Percentiles rank a stretch among this genome's conserved stretches.
Evolutionary conservation across 768 basidiomycete genomes (phyloP).

Genomic region (Inosperma sp.): DNA sequence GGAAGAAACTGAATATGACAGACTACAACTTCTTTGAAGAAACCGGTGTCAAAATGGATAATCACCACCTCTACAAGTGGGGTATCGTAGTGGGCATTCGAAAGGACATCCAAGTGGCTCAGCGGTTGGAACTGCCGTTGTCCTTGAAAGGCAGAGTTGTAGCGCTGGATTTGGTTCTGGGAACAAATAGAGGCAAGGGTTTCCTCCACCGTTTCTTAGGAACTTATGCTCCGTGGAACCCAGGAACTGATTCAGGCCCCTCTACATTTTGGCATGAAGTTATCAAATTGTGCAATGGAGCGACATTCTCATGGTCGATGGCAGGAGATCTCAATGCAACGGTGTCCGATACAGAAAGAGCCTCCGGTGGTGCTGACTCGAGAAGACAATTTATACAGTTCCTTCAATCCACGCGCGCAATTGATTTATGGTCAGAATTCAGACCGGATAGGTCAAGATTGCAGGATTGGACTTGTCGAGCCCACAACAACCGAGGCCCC

Average conservation of each 20-base stretch:
- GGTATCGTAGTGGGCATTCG: conserved; percentile 5
- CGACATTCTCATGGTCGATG: conserved; percentile 8
- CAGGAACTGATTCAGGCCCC: background rate
- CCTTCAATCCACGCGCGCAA: conserved; percentile 5
- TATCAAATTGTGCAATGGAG: background rate
- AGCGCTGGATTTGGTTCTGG: conserved; percentile 10
- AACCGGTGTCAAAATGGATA: background rate
- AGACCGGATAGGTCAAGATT: conserved; percentile 7
- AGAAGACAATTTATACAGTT: conserved; percentile 4
- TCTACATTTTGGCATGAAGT: conserved; percentile 12
- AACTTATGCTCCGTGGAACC: conserved; percentile 17
- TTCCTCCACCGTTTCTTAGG: conserved; percentile 13
- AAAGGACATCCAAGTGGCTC: background rate
- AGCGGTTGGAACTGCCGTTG: background rate
- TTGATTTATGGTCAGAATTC: conserved; percentile 16
- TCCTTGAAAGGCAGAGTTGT: conserved; percentile 9
- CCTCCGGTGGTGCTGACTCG: background rate
- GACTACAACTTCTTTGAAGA: conserved; percentile 8
- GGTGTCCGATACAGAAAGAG: conserved; percentile 8
- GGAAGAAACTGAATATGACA: background rate
- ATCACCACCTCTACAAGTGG: conserved; percentile 6
- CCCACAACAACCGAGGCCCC: background rate
- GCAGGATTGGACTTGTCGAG: conserved; percentile 15
- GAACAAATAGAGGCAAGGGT: background rate
- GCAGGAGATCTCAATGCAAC: conserved; percentile 19